phyloP scores from a whole-genome alignment of 1,284 basidiomycete genomes.

The Veloboletus limbatus region DNA sequence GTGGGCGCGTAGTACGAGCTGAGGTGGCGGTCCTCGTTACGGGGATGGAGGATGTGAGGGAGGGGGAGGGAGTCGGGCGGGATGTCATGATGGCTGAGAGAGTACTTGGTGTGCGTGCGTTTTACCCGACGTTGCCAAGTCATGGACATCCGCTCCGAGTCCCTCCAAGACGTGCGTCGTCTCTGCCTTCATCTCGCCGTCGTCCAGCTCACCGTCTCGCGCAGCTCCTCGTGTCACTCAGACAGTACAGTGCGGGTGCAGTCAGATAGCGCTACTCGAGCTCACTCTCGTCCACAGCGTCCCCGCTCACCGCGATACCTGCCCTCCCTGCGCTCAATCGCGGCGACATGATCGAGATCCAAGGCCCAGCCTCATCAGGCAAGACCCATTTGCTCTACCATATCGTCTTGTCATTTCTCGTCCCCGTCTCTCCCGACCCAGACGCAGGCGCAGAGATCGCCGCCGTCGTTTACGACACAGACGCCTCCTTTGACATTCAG shows the following conservation, averaged over 20 bases:
- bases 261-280: not conserved
- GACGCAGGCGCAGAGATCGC: constrained; percentile 44
- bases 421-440: constrained; percentile 41
- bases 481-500: constrained; percentile 56
- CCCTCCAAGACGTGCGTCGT: constrained; percentile 44
- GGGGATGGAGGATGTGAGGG: constrained; percentile 39
- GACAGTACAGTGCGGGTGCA: constrained; percentile 16
- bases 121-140: too few relatives aligned
- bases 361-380: constrained; percentile 68
- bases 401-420: constrained; percentile 58
- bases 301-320: constrained; percentile 31
- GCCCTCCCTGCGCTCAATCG: constrained; percentile 25
- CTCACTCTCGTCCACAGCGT: constrained; percentile 15
- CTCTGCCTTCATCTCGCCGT: not conserved
- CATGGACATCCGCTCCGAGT: constrained; percentile 41
- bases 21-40: constrained; percentile 40
- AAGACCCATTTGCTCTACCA: constrained; percentile 74
- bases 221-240: constrained; percentile 23
- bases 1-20: constrained; percentile 45
- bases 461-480: constrained; percentile 67
- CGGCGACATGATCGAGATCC: constrained; percentile 64
- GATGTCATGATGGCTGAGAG: constrained; percentile 34
- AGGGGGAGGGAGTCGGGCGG: constrained; percentile 44
- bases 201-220: constrained; percentile 14
- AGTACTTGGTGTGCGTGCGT: too few relatives aligned